These are phyloP conservation scores for Penicillium glabrum DNA, from an alignment of 2,329 filamentous ascomycete genomes.

Conservation along the genomic window DNA sequence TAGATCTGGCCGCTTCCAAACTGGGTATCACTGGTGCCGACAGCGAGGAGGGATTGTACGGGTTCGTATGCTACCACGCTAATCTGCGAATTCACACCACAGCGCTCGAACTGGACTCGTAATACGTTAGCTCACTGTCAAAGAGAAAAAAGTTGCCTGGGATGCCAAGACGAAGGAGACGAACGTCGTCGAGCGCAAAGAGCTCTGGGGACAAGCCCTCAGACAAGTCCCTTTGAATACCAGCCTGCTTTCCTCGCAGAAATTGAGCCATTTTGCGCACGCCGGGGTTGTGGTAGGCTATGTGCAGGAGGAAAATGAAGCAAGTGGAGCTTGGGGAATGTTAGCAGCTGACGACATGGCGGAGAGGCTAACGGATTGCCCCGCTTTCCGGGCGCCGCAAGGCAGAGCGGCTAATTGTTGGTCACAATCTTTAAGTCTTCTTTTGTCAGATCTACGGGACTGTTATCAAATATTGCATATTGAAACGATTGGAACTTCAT, in stretches of 20 bases:
- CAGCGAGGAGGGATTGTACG: constrained; percentile 85
- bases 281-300: constrained; percentile 1
- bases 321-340: constrained; percentile 16
- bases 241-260: constrained; percentile 87
- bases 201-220: constrained; percentile 73
- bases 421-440: background rate
- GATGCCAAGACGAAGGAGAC: constrained; percentile 48
- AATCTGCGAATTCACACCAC: constrained; percentile 74
- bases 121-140: constrained; percentile 8
- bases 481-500: background rate
- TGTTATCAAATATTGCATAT: background rate
- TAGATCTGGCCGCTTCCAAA: constrained; percentile 88
- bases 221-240: constrained; percentile 88
- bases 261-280: constrained; percentile 72
- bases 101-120: constrained; percentile 60
- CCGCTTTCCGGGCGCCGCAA: constrained; percentile 13
- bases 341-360: constrained; percentile 27
- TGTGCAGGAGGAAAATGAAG: constrained; percentile 6
- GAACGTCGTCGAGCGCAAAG: constrained; percentile 79
- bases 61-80: constrained; percentile 89
- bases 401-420: background rate
- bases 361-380: constrained; percentile 27
- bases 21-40: constrained; percentile 84
- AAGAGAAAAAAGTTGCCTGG: constrained; percentile 27
- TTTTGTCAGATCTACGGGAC: background rate